Evolutionary conservation across 2,329 filamentous ascomycete genomes (phyloP), one percentile per base, ranked within the genome.

Genomic region (Tolypocladium pustulatum): DNA sequence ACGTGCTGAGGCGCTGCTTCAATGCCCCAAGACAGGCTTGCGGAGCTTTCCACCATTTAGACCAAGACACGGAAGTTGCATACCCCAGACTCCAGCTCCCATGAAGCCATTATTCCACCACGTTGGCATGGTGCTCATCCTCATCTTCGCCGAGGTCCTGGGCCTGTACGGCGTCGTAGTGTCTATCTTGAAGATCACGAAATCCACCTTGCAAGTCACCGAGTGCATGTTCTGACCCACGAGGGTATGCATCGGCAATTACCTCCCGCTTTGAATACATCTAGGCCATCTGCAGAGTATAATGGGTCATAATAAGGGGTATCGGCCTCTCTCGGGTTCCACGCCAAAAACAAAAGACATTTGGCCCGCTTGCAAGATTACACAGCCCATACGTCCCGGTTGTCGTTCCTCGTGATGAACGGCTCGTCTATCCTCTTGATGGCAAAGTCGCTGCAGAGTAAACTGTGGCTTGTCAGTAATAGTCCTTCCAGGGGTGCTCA

Each of bases 341-440:
- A 20, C 46, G 25, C 27, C 27, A 13, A 22, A 10, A 20, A 20
- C 49, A 53, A 36, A 36, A 22, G 5, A 22, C 5, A 34, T 1
- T n/a, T n/a, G 10, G 49, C 34, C 49, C 20, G 49, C 49, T 22
- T 37, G 37, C 54, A 27, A 25, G 34, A 43, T 62, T 59, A 88
- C 61, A 88, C 72, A 56, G 84, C 86, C 94, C 94, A 99, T 67
- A 96, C 91, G 58, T 86, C 84, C 62, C 78, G 77, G 70, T 92
- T 82, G 67, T 97, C 93, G 27, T 81, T 80, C 5, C 81, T 76
- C 40, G 81, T 83, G 59, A 97, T 84, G 69, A 99, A 97, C 0
- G 94, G 92, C 75, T 96, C 91, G 66, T 97, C 91, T 60, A 99
- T 90, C 67, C 89, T 84, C 76, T 92, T 95, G 68, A 99, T 96